Evolutionary conservation across 1,139 yeast species (phyloP).

Genomic region (Wickerhamiella infanticola): DNA sequence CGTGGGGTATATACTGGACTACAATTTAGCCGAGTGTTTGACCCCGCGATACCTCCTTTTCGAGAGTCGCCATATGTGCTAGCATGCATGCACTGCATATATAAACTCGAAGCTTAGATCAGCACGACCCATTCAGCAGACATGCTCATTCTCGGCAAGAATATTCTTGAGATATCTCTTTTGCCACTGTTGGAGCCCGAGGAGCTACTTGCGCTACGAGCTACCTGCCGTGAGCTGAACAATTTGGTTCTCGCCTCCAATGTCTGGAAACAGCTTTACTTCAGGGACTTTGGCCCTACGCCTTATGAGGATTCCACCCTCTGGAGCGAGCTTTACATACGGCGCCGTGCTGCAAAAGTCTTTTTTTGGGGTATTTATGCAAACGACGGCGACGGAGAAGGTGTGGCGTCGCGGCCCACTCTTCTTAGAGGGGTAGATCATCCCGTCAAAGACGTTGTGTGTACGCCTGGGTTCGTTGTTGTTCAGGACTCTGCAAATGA

Average conservation of each 20-base stretch:
- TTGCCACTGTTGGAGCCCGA: not conserved
- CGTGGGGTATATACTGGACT: no score
- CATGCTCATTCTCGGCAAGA: conserved; percentile 1
- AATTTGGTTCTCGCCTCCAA: not conserved
- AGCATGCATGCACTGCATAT: not conserved
- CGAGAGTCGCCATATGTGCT: no score
- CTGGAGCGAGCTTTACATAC: not conserved
- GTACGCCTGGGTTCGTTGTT: not conserved
- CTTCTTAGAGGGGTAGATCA: not conserved
- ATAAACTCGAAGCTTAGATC: not conserved
- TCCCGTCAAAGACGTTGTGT: not conserved
- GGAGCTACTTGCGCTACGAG: not conserved
- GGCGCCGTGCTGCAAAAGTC: not conserved
- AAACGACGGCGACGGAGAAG: not conserved
- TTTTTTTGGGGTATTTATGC: not conserved
- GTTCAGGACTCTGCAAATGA: not conserved
- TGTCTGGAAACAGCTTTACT: not conserved
- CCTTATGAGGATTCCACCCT: not conserved
- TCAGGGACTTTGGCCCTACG: not conserved
- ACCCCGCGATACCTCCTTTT: no score
- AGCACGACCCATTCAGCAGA: no score
- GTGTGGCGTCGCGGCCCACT: not conserved
- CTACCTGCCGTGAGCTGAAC: not conserved
- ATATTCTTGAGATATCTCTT: not conserved
- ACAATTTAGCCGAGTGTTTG: no score